Conservation (phyloP, 768 basidiomycete species). For the Strobilomyces dryophilus region DNA sequence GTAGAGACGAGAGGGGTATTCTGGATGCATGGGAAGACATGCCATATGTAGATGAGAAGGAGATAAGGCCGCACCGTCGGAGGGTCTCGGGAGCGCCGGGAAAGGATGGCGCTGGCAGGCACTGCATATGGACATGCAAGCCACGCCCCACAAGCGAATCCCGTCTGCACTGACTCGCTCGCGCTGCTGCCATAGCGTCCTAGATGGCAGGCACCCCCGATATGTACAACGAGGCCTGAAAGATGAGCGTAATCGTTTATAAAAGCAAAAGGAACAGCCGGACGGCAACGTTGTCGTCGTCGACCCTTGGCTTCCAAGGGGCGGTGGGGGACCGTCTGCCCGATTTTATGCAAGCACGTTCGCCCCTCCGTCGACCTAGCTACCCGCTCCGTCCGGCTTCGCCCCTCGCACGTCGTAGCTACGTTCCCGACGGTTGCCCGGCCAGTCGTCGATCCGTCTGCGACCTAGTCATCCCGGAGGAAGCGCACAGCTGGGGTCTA, state of each 20-base stretch:
- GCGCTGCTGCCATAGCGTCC: constrained; percentile 8
- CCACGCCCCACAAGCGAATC: constrained; percentile 23
- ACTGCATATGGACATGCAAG: constrained; percentile 2
- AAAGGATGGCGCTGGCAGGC: background rate
- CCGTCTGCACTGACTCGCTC: constrained; percentile 10
- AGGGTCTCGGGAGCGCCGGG: constrained; percentile 18
- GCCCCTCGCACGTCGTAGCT: constrained; percentile 19
- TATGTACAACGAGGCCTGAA: constrained; percentile 27
- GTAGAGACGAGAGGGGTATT: background rate
- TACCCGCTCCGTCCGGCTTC: constrained; percentile 20
- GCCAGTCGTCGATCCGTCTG: constrained; percentile 22
- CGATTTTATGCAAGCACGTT: constrained; percentile 34
- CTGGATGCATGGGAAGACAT: background rate
- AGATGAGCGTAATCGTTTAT: constrained; percentile 23
- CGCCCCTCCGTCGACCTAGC: constrained; percentile 22
- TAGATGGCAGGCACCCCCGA: constrained; percentile 17
- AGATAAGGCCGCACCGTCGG: constrained; percentile 17
- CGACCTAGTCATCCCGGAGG: constrained; percentile 31
- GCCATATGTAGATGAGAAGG: background rate
- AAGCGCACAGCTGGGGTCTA: constrained; percentile 16
- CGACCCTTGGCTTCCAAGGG: constrained; percentile 12
- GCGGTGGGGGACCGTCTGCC: background rate
- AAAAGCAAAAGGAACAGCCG: constrained; percentile 23
- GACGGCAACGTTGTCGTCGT: constrained; percentile 6
- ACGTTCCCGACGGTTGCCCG: constrained; percentile 1